These are phyloP conservation scores for Coemansia sp. DNA, from an alignment of 192 early-diverging fungal genomes.

Conservation along the genomic window DNA sequence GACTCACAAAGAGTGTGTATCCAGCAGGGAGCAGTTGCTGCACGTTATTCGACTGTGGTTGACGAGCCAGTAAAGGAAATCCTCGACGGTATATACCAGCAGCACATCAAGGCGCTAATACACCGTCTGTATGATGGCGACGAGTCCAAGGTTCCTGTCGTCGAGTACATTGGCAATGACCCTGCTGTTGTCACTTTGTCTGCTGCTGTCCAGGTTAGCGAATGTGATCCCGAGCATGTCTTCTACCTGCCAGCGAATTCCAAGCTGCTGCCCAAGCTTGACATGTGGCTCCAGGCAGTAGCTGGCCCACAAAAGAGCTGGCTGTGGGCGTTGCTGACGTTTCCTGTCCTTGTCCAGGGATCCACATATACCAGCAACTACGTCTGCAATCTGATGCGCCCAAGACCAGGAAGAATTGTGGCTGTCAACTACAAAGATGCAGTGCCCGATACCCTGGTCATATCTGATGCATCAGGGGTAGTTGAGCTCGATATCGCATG, in stretches of 20 bases:
- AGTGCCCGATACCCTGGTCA: too few relatives aligned
- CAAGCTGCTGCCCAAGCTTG: conserved; percentile 3
- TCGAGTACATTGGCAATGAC: conserved; percentile 59
- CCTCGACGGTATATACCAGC: conserved; percentile 73
- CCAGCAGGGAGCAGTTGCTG: conserved; percentile 85
- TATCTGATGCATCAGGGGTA: not conserved
- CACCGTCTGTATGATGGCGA: conserved; percentile 63
- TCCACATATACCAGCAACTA: conserved; percentile 57
- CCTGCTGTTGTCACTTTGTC: not conserved
- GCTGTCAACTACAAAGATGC: not conserved
- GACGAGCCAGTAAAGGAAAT: conserved; percentile 86
- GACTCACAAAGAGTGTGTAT: conserved; percentile 79
- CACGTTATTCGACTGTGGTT: conserved; percentile 59
- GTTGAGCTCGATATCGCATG: not conserved
- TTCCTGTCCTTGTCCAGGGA: conserved; percentile 69
- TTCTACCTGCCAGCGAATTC: too few relatives aligned
- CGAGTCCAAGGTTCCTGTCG: conserved; percentile 56
- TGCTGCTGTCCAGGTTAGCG: not conserved
- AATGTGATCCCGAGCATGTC: too few relatives aligned
- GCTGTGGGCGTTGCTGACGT: conserved; percentile 72
- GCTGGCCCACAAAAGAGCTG: conserved; percentile 65
- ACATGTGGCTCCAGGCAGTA: conserved; percentile 61
- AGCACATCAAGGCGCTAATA: conserved; percentile 71
- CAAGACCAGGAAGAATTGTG: conserved; percentile 51
- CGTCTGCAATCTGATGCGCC: conserved; percentile 54